phyloP scores from a whole-genome alignment of 441 rosid species.

The Arabidopsis lyrata region DNA sequence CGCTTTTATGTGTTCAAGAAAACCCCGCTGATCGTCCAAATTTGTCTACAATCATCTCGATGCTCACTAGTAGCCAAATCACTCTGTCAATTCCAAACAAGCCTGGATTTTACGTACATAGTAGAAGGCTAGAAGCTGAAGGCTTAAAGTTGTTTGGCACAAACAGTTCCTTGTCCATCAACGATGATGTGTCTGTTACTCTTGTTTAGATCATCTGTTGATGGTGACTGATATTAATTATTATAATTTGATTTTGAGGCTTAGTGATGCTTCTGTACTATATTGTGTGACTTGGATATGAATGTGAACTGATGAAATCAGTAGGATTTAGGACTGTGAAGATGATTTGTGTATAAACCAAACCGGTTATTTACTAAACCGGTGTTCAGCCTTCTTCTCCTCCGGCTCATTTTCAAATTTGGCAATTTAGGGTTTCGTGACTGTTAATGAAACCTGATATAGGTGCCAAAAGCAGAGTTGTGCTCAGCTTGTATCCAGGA shows the following conservation, averaged over 20 bases:
- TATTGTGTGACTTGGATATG: no score
- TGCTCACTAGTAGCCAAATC: neutral
- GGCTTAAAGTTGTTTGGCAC: neutral
- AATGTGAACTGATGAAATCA: no score
- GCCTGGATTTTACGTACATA: neutral
- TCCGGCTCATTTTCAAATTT: neutral
- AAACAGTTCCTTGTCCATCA: neutral
- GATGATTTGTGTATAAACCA: neutral
- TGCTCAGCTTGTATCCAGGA: no score
- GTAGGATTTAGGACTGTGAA: no score
- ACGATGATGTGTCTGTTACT: neutral
- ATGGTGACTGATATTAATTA: neutral
- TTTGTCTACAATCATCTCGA: conserved; percentile 30
- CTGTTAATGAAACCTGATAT: no score
- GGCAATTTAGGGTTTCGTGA: neutral
- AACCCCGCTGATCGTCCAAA: conserved; percentile 35
- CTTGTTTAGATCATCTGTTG: neutral
- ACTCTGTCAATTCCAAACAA: neutral
- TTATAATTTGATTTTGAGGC: no score
- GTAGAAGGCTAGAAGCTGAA: neutral
- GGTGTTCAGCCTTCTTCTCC: neutral
- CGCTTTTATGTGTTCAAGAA: conserved; percentile 47
- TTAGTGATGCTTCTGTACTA: no score
- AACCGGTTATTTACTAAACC: neutral
- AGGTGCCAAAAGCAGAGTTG: no score